Evolutionary conservation across 306 rosid genomes (phyloP), one percentile per base, ranked within the genome.

Genomic region (Castanopsis chinensis): DNA sequence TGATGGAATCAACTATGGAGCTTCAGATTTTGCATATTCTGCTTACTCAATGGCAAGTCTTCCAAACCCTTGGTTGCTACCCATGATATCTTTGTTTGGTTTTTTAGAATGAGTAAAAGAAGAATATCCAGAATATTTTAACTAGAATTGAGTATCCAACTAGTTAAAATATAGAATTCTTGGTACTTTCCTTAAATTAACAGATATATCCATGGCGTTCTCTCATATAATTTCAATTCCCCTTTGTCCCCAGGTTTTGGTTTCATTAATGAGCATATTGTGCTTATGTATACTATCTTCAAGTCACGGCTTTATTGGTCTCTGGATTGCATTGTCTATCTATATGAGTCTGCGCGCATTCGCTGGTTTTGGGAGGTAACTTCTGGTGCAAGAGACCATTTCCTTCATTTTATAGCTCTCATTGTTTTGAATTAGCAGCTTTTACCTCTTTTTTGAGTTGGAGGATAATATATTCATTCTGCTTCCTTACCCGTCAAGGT

Each of bases 1-100:
- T 73, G 99, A 95, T 78, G 99, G 99, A 32, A 87, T 95, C 91
- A 95, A 95, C 88, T 95, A 90, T 77, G 99, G 99, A 63, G 99
- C 98, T 30, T 93, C 99, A 75, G 99, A 95, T 89, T 95, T 95
- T 79, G 94, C 97, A 13, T 95, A 95, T 83, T 91, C 99, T 71
- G 99, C 99, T 63, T 91, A 80, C 83, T 95, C 99, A 53, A 90
- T 95, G 99, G 98, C 83, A 79, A 74, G 92, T 87, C 73, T 52
- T 55, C 72, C 49, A 68, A n/a, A 33, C 72, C 45, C 51, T 65
- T 65, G 5, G 21, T 17, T 65, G 45, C 70, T 30, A 1, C 20
- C 5, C 27, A 12, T 4, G 35, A 11, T 60, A 21, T 19, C 45
- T 65, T 76, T 56, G 67, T 78, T 64, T 79, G 77, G 33, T 75